A percentile compares a stretch with the other conserved stretches of the same genome.
These are phyloP conservation scores for Pythium brachiatum DNA, from an alignment of 352 stramenopile genomes.

Conservation along the genomic window DNA sequence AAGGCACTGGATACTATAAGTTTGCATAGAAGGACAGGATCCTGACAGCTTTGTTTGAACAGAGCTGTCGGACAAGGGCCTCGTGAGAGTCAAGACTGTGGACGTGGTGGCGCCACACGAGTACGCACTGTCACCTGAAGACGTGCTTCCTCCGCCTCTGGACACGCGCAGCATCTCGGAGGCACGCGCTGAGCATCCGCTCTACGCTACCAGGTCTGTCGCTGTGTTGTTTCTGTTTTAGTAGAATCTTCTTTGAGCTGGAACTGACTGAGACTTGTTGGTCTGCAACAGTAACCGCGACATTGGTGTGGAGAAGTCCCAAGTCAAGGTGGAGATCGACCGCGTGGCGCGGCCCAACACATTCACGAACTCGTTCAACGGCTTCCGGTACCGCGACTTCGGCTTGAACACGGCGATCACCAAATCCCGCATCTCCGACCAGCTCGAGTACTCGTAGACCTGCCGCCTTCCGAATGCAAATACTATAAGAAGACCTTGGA, in stretches of 20 bases:
- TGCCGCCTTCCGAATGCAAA: background rate
- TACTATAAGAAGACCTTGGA: background rate
- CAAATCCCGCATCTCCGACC: conserved; percentile 76
- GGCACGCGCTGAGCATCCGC: conserved; percentile 52
- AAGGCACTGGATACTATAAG: too few relatives aligned
- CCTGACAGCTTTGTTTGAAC: background rate
- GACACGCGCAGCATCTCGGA: conserved; percentile 65
- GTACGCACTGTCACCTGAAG: conserved; percentile 45
- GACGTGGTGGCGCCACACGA: conserved; percentile 57
- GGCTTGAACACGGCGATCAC: conserved; percentile 78
- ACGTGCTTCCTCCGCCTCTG: conserved; percentile 46
- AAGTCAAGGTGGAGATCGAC: conserved; percentile 70
- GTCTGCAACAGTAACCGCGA: conserved; percentile 41
- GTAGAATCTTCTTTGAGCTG: too few relatives aligned
- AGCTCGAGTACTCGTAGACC: conserved; percentile 57
- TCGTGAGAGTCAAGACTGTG: conserved; percentile 50
- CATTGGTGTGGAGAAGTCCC: conserved; percentile 70
- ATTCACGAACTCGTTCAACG: conserved; percentile 85
- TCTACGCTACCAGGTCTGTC: conserved; percentile 67
- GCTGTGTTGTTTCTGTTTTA: background rate
- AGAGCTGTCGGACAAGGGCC: conserved; percentile 58
- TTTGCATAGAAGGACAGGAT: too few relatives aligned
- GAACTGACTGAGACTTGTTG: conserved; percentile 1
- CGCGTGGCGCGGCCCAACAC: conserved; percentile 61
- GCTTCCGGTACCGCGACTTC: conserved; percentile 81